A percentile compares a stretch with the other conserved stretches of the same genome.
phyloP scores from a whole-genome alignment of 768 basidiomycete species.

The Termitomyces sp. region DNA sequence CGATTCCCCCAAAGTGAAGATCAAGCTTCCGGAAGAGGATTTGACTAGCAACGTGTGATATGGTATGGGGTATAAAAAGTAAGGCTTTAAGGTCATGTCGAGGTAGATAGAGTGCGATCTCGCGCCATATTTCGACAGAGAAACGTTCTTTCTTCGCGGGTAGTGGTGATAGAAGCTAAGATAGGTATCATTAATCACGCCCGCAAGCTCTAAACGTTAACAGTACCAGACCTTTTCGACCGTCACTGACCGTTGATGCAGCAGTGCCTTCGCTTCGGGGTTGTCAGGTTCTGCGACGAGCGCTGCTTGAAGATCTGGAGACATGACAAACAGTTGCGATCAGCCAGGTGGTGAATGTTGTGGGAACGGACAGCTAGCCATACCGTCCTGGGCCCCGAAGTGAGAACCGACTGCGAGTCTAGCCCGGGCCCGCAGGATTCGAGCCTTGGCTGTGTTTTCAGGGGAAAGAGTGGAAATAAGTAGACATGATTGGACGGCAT shows the following conservation, averaged over 20 bases:
- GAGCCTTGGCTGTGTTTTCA: slow-evolving; percentile 53
- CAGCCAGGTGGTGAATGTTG: not conserved
- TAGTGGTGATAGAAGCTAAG: slow-evolving; percentile 35
- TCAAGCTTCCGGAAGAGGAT: slow-evolving; percentile 62
- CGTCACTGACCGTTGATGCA: slow-evolving; percentile 51
- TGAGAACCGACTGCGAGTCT: slow-evolving; percentile 57
- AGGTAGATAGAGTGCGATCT: slow-evolving; percentile 60
- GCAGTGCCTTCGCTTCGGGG: slow-evolving; percentile 59
- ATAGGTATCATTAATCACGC: not conserved
- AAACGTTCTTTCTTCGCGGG: slow-evolving; percentile 48
- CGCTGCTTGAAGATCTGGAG: slow-evolving; percentile 62
- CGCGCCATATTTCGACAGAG: slow-evolving; percentile 69
- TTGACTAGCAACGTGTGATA: slow-evolving; percentile 68
- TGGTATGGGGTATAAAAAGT: slow-evolving; percentile 58
- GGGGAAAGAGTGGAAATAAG: slow-evolving; percentile 50
- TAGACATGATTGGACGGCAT: slow-evolving; percentile 69
- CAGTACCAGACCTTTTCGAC: slow-evolving; percentile 48
- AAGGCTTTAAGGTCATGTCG: slow-evolving; percentile 62
- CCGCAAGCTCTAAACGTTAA: not conserved
- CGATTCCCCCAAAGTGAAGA: slow-evolving; percentile 46
- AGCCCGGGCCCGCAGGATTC: slow-evolving; percentile 63
- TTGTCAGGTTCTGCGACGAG: slow-evolving; percentile 64
- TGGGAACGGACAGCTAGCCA: slow-evolving; percentile 8
- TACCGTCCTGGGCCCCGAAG: slow-evolving; percentile 66
- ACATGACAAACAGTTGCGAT: slow-evolving; percentile 1